Conservation (phyloP, 371 early-diverging fungal species). For the Cladochytrium tenue region DNA sequence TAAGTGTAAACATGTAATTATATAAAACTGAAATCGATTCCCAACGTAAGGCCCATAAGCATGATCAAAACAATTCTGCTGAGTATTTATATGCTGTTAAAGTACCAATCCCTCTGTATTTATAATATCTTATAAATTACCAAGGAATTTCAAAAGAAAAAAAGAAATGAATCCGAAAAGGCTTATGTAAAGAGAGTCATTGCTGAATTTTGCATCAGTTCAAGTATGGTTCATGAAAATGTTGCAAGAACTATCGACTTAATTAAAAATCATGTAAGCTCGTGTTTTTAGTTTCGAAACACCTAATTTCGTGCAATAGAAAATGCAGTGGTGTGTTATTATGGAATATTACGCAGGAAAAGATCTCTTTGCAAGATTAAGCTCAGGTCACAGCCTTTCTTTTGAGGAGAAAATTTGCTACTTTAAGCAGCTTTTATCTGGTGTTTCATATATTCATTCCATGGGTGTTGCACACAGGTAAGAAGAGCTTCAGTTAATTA, state of each 20-base stretch:
- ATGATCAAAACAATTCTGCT: slow-evolving; percentile 44
- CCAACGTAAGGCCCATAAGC: slow-evolving; percentile 27
- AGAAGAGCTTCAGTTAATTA: not conserved
- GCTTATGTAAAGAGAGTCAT: slow-evolving; percentile 88
- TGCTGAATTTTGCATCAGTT: slow-evolving; percentile 88
- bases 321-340: slow-evolving; percentile 82
- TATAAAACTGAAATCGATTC: too few species aligned
- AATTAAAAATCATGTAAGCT: slow-evolving; percentile 73
- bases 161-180: slow-evolving; percentile 76
- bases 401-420: slow-evolving; percentile 59
- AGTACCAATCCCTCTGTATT: slow-evolving; percentile 2
- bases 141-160: slow-evolving; percentile 81
- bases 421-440: slow-evolving; percentile 89
- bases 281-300: not conserved
- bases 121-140: not conserved
- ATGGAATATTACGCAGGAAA: slow-evolving; percentile 74
- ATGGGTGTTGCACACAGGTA: slow-evolving; percentile 90
- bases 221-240: slow-evolving; percentile 86
- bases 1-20: too few species aligned
- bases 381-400: slow-evolving; percentile 1
- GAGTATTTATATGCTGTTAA: slow-evolving; percentile 87
- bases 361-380: slow-evolving; percentile 39
- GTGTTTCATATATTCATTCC: slow-evolving; percentile 85
- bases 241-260: slow-evolving; percentile 90
- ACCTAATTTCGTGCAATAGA: slow-evolving; percentile 13